phyloP scores from a whole-genome alignment of 176 grass and related monocot genomes.

The Pontederia paniculata region DNA sequence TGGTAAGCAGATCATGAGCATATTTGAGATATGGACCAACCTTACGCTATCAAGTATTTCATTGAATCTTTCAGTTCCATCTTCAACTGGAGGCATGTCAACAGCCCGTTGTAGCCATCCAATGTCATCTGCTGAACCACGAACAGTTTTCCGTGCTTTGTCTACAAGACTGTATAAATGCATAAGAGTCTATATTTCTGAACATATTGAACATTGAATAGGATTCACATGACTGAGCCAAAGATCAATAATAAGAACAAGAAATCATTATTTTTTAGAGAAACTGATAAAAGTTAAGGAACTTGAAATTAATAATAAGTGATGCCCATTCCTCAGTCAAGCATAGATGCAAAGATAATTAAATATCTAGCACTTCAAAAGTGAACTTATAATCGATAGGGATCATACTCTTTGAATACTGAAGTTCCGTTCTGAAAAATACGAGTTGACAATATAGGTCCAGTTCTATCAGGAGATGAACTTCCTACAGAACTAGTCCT shows the following conservation, averaged over 20 bases:
- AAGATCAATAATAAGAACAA: too few species aligned
- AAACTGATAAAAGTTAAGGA: too few species aligned
- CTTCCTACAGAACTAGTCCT: slow-evolving; percentile 23
- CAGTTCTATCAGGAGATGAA: slow-evolving; percentile 24
- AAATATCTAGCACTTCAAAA: too few species aligned
- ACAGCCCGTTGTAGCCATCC: slow-evolving; percentile 60
- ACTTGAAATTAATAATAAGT: too few species aligned
- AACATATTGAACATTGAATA: too few species aligned
- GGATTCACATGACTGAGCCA: too few species aligned
- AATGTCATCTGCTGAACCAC: slow-evolving; percentile 83
- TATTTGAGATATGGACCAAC: slow-evolving; percentile 14
- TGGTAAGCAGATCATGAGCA: too few species aligned
- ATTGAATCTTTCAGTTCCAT: slow-evolving; percentile 56
- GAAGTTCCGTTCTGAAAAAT: slow-evolving; percentile 67
- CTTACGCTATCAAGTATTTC: slow-evolving; percentile 70
- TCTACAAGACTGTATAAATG: slow-evolving; percentile 49
- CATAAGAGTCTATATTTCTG: not conserved
- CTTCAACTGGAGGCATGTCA: slow-evolving; percentile 55
- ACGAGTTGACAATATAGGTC: slow-evolving; percentile 34
- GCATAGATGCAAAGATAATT: too few species aligned
- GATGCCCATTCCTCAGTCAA: too few species aligned
- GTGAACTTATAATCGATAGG: not conserved
- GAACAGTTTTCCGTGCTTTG: slow-evolving; percentile 69
- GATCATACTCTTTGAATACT: slow-evolving; percentile 68
- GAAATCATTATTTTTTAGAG: too few species aligned